Evolutionary conservation across 352 stramenopile genomes (phyloP).

Genomic region (Globisporangium splendens): DNA sequence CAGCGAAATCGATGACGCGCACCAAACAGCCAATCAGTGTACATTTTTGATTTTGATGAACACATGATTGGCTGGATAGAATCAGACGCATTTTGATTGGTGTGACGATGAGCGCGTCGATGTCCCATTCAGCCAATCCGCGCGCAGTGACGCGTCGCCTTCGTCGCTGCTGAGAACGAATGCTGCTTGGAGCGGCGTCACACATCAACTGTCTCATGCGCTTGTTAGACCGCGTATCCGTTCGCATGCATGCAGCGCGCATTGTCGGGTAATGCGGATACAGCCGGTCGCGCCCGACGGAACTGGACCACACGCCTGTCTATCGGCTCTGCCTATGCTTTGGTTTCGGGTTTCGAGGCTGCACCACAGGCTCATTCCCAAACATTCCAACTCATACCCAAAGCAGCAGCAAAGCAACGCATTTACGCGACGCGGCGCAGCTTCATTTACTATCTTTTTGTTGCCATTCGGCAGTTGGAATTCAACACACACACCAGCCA

Average conservation of each 20-base stretch:
- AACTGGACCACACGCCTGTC: no score
- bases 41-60: background rate
- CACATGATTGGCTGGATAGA: background rate
- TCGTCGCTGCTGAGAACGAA: background rate
- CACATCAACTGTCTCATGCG: conserved; percentile 15
- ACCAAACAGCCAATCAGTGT: conserved; percentile 2
- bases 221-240: background rate
- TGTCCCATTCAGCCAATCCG: background rate
- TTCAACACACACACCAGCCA: background rate
- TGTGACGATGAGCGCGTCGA: conserved; percentile 8
- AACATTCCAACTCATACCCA: conserved; percentile 9
- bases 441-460: background rate
- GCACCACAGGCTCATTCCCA: conserved; percentile 4
- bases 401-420: background rate
- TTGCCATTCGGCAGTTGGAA: no score
- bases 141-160: conserved; percentile 1
- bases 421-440: conserved; percentile 1
- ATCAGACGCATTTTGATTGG: conserved; percentile 3
- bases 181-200: conserved; percentile 14
- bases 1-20: conserved; percentile 7
- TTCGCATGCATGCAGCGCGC: background rate
- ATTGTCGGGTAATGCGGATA: background rate
- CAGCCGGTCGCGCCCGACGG: background rate
- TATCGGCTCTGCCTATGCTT: no score
- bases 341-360: background rate